Percentiles rank a stretch among this genome's conserved stretches.
Conservation (phyloP, 2,329 filamentous ascomycete genomes). For the Chrysoporthe puriensis region DNA sequence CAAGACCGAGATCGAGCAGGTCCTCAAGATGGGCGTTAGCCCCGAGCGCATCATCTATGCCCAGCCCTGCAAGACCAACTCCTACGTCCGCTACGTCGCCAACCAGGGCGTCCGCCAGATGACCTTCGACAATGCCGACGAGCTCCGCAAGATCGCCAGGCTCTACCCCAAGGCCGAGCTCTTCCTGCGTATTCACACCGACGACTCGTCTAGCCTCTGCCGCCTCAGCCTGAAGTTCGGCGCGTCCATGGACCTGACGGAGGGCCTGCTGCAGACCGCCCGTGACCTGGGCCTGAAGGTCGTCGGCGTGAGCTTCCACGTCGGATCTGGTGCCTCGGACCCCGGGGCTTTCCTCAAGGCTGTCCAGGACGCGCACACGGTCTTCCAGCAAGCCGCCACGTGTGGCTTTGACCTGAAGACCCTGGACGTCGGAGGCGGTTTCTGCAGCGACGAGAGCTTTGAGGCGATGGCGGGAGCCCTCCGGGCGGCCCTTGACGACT, state of each 20-base stretch:
- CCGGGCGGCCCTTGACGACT: conserved; percentile 77
- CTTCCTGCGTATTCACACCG: conserved; percentile 91
- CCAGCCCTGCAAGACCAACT: conserved; percentile 99
- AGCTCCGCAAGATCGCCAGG: conserved; percentile 96
- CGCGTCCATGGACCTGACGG: conserved; percentile 81
- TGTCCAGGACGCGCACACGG: conserved; percentile 82
- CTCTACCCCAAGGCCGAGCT: conserved; percentile 88
- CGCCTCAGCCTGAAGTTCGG: conserved; percentile 97
- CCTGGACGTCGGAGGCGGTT: conserved; percentile 92
- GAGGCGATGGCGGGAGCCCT: conserved; percentile 86
- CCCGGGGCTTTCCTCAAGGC: conserved; percentile 90
- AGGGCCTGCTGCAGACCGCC: conserved; percentile 77
- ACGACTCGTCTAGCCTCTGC: conserved; percentile 93
- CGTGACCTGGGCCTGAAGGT: conserved; percentile 85
- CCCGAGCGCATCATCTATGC: conserved; percentile 96
- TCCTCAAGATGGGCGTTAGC: conserved; percentile 80
- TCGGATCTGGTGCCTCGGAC: conserved; percentile 94
- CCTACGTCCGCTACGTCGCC: conserved; percentile 90
- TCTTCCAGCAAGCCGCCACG: conserved; percentile 82
- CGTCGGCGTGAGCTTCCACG: conserved; percentile 96
- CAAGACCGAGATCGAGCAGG: conserved; percentile 94
- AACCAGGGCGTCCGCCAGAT: conserved; percentile 89
- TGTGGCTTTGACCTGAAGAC: conserved; percentile 83
- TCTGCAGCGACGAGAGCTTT: conserved; percentile 81
- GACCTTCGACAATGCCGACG: conserved; percentile 98